Conservation (phyloP, 345 rosid species). For the Salix brachista region DNA sequence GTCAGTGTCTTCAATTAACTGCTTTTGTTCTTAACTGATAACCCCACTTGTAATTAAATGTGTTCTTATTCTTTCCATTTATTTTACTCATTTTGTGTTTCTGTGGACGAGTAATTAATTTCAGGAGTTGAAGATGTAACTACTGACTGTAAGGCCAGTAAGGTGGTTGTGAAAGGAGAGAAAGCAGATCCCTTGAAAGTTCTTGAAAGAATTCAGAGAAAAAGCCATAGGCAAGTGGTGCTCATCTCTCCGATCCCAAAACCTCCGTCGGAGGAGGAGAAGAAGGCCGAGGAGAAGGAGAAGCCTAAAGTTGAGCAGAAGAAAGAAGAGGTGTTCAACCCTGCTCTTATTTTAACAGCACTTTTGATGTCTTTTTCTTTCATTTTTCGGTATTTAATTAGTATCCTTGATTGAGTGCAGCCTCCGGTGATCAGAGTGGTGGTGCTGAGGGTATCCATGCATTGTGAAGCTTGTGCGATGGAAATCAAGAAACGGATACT, state of each 20-base stretch:
- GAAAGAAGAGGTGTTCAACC: conserved; percentile 62
- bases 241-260: conserved; percentile 84
- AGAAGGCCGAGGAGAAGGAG: conserved; percentile 46
- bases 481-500: conserved; percentile 82
- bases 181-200: conserved; percentile 90
- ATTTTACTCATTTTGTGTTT: not conserved
- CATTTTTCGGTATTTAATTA: not conserved
- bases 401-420: conserved; percentile 29
- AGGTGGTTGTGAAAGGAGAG: conserved; percentile 92
- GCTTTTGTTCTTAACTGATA: not conserved
- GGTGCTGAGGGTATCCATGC: conserved; percentile 81
- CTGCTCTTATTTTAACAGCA: not conserved
- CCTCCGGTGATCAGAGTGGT: conserved; percentile 63
- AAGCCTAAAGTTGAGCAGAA: conserved; percentile 55
- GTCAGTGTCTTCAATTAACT: conserved; percentile 24
- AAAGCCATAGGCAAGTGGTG: conserved; percentile 80
- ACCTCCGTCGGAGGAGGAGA: conserved; percentile 55
- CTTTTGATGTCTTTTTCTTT: not conserved
- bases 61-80: not conserved
- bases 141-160: conserved; percentile 69
- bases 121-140: conserved; percentile 83
- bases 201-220: conserved; percentile 66
- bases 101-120: not conserved
- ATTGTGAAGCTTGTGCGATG: conserved; percentile 90
- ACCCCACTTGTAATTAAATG: not conserved